Evolutionary conservation across 1,284 basidiomycete species (phyloP).

Genomic region (Coniferiporia weirii): DNA sequence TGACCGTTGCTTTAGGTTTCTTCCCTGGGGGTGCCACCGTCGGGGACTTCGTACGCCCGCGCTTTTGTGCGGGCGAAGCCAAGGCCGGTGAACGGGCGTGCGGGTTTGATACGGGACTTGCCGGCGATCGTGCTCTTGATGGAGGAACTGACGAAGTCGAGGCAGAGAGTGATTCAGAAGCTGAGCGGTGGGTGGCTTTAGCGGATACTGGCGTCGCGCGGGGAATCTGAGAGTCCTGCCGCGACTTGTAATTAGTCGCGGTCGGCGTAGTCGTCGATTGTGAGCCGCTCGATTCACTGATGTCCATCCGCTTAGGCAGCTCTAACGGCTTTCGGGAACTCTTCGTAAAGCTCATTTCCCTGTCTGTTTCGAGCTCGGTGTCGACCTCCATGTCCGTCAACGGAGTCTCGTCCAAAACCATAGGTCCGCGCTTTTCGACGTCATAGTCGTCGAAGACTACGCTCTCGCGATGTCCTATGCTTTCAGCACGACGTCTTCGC

Average conservation of each 20-base stretch:
- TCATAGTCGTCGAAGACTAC: conserved; percentile 60
- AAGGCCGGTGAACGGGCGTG: conserved; percentile 7
- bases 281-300: not conserved
- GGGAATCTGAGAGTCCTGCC: conserved; percentile 16
- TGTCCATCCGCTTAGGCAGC: conserved; percentile 5
- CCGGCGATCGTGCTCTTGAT: not conserved
- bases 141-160: conserved; percentile 7
- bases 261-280: not conserved
- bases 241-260: not conserved
- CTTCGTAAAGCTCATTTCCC: conserved; percentile 23
- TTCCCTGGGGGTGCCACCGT: conserved; percentile 32
- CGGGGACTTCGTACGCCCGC: conserved; percentile 41
- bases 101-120: not conserved
- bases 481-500: conserved; percentile 29
- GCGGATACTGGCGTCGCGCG: conserved; percentile 12
- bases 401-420: conserved; percentile 66
- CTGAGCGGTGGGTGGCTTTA: conserved; percentile 6
- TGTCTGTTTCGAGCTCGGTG: conserved; percentile 45
- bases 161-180: conserved; percentile 4
- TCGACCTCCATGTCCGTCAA: conserved; percentile 60
- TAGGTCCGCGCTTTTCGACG: conserved; percentile 34
- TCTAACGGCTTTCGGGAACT: not conserved
- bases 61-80: conserved; percentile 18
- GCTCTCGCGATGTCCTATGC: conserved; percentile 55
- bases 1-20: conserved; percentile 29